Evolutionary conservation across 768 basidiomycete genomes (phyloP).

Genomic region (Chalciporus sphaerocephalus): DNA sequence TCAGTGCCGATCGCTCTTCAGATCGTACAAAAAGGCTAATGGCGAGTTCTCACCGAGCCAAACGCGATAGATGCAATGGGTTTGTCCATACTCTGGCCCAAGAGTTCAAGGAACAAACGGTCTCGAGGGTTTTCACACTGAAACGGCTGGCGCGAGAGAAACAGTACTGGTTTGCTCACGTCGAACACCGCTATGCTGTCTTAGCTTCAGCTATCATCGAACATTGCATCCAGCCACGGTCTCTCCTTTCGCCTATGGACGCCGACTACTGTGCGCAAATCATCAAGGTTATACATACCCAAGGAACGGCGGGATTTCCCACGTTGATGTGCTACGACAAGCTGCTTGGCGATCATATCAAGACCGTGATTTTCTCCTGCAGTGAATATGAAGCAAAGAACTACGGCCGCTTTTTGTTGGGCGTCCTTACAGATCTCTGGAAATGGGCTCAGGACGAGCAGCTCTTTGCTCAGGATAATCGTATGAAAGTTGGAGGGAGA

Average conservation of each 20-base stretch:
- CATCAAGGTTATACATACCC: slow-evolving; percentile 79
- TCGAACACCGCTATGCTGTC: slow-evolving; percentile 36
- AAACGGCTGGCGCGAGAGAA: slow-evolving; percentile 77
- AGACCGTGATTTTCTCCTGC: slow-evolving; percentile 83
- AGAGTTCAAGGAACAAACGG: slow-evolving; percentile 74
- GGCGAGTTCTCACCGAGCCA: slow-evolving; percentile 53
- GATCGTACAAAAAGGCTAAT: slow-evolving; percentile 57
- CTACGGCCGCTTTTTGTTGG: slow-evolving; percentile 86
- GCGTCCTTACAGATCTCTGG: slow-evolving; percentile 71
- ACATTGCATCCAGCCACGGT: slow-evolving; percentile 89
- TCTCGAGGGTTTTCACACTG: slow-evolving; percentile 66
- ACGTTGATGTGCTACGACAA: slow-evolving; percentile 83
- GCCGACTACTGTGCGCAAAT: slow-evolving; percentile 92
- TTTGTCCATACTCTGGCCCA: slow-evolving; percentile 56
- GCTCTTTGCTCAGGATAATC: slow-evolving; percentile 66
- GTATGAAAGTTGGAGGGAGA: slow-evolving; percentile 60
- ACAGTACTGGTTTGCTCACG: slow-evolving; percentile 75
- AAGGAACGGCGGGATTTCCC: slow-evolving; percentile 87
- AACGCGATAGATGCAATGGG: slow-evolving; percentile 62
- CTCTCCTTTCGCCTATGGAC: slow-evolving; percentile 92
- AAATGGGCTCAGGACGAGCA: slow-evolving; percentile 79
- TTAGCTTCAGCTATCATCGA: slow-evolving; percentile 70
- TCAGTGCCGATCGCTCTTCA: slow-evolving; percentile 64
- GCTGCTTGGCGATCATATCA: slow-evolving; percentile 82
- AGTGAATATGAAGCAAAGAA: slow-evolving; percentile 96